Evolutionary conservation across 331 rosid species (phyloP).

Genomic region (Saraca asoca): DNA sequence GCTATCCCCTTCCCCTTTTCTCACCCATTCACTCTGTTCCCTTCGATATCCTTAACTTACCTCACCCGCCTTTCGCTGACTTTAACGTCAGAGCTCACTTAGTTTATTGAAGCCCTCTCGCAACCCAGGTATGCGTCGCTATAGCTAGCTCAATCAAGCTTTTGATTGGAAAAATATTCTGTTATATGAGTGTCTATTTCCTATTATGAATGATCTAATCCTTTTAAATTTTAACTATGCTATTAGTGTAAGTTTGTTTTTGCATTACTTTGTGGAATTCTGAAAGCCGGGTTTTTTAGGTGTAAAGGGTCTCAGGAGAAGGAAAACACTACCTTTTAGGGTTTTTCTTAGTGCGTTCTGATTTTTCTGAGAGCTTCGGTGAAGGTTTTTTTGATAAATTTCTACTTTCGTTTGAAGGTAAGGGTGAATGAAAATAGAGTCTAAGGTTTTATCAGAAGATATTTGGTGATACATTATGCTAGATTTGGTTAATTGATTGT

Average conservation of each 20-base stretch:
- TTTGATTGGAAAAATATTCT: no score
- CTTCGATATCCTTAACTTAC: no score
- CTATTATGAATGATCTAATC: no score
- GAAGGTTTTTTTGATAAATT: constrained; percentile 30
- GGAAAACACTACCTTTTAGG: constrained; percentile 61
- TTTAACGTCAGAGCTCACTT: no score
- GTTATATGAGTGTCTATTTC: no score
- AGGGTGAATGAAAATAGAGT: constrained; percentile 17
- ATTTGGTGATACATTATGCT: constrained; percentile 48
- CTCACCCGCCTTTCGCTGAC: no score
- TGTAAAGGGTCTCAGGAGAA: constrained; percentile 42
- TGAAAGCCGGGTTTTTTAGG: constrained; percentile 53
- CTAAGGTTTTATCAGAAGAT: constrained; percentile 33
- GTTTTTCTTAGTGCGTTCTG: constrained; percentile 44
- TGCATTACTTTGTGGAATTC: constrained; percentile 55
- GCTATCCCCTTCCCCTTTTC: no score
- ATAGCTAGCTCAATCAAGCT: no score
- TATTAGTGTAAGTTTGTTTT: constrained; percentile 28
- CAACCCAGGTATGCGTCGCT: no score
- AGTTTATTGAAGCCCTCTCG: no score
- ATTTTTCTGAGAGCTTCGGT: constrained; percentile 31
- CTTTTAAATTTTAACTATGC: no score
- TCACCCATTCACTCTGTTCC: no score
- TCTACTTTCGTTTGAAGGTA: constrained; percentile 29
- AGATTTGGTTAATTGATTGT: constrained; percentile 26